Evolutionary conservation across 345 rosid species (phyloP), one percentile per base, ranked within the genome.

Genomic region (Acer yangbiense): DNA sequence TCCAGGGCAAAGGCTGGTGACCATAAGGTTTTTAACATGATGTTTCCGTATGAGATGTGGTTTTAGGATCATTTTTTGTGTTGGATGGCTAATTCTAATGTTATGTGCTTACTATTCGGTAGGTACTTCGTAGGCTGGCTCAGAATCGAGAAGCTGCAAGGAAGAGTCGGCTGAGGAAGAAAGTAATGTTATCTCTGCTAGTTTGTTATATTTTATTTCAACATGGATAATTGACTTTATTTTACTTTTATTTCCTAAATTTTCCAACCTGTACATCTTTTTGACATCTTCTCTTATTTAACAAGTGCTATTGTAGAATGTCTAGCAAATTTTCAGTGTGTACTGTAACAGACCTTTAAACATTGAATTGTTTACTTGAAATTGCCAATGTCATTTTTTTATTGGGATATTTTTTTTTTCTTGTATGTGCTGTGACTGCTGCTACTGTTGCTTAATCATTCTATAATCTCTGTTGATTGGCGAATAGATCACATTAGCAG

Each of bases 61-160:
- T 48, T 43, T 21, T 17, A 13, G 25, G 10, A 17, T 58, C 12
- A n/a, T 27, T 54, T 54, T 44, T 61, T 7, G 12, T 65, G 1
- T 23, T 72, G 44, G 29, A 9, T 44, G 46, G 29, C 61, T 65
- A 41, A 44, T 69, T 39, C 65, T 29, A 8, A 32, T 21, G 20
- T 61, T 67, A 61, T 71, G 21, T 64, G 55, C 8, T 50, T 52
- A 10, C 46, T 62, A 62, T 62, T 61, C 64, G 67, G 65, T 85
- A 95, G 98, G 83, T 85, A 3, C 94, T 95, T 67, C 84, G 98
- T 52, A 82, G 99, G 85, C 78, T 95, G 72, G 98, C 98, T 69
- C 99, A 95, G 81, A 93, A 95, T 82, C 84, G 99, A n/a, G 99
- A 95, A 79, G 99, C 98, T 78, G 99, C 98, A 7, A 90, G 94